A percentile compares a stretch with the other conserved stretches of the same genome.
phyloP scores from a whole-genome alignment of 2,329 filamentous ascomycete genomes.

The Zalaria obscura region DNA sequence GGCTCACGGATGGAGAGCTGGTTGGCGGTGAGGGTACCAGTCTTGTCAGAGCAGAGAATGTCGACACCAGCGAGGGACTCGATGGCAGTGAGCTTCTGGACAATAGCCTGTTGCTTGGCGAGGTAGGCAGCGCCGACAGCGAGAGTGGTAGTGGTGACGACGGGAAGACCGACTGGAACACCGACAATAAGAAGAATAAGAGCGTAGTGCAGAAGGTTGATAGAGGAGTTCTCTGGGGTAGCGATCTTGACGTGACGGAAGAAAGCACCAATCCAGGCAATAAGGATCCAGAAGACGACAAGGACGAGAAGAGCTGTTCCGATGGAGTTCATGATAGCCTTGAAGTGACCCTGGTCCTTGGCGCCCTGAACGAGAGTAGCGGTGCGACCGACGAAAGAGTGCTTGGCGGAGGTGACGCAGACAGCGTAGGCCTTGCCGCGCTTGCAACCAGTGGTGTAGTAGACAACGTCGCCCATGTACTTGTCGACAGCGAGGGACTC shows the following conservation, averaged over 20 bases:
- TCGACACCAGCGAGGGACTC: constrained; percentile 65
- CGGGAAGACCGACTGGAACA: constrained; percentile 67
- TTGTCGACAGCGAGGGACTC: constrained; percentile 68
- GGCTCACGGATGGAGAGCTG: constrained; percentile 66
- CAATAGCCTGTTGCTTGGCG: constrained; percentile 64
- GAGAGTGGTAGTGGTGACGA: constrained; percentile 64
- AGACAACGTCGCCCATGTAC: constrained; percentile 62
- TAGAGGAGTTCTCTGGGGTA: constrained; percentile 40
- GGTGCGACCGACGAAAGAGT: constrained; percentile 65
- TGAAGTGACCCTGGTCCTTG: constrained; percentile 65
- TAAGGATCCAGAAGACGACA: constrained; percentile 64
- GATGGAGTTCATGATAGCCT: constrained; percentile 73
- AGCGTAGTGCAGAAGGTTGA: constrained; percentile 54
- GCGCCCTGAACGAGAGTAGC: constrained; percentile 61
- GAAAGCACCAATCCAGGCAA: constrained; percentile 66
- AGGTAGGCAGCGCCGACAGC: constrained; percentile 66
- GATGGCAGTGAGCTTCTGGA: constrained; percentile 67
- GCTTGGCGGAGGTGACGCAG: constrained; percentile 50
- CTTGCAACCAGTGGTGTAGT: constrained; percentile 74
- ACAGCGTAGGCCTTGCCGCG: constrained; percentile 63
- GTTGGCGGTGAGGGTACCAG: constrained; percentile 61
- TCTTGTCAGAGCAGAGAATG: constrained; percentile 71
- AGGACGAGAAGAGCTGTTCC: constrained; percentile 60
- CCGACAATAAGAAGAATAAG: constrained; percentile 62
- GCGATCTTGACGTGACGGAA: constrained; percentile 55